These are phyloP conservation scores for Stagonosporopsis rhizophila DNA, from an alignment of 2,329 filamentous ascomycete species.

Conservation along the genomic window DNA sequence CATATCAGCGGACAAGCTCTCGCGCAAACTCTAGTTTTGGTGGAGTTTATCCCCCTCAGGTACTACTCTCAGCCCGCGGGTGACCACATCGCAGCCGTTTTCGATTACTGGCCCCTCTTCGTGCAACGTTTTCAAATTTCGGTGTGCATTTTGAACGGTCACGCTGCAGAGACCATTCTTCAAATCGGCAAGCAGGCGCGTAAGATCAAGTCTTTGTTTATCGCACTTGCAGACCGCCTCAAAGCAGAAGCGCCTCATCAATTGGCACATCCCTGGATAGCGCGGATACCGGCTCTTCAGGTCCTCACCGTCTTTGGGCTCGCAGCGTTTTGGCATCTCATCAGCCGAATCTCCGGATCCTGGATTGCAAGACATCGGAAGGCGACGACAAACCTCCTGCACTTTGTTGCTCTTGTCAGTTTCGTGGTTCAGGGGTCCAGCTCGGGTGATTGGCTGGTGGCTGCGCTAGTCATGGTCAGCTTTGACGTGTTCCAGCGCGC, in stretches of 20 bases:
- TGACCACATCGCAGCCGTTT: slow-evolving; percentile 5
- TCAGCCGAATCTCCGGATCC: slow-evolving; percentile 23
- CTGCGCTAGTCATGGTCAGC: slow-evolving; percentile 41
- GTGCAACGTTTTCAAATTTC: slow-evolving; percentile 25
- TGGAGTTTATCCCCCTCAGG: slow-evolving; percentile 7
- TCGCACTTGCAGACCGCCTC: slow-evolving; percentile 19
- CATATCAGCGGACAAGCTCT: slow-evolving; percentile 23
- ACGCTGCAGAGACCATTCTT: slow-evolving; percentile 17
- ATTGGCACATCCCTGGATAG: slow-evolving; percentile 22
- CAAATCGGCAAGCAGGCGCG: slow-evolving; percentile 11
- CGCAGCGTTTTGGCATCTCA: slow-evolving; percentile 26
- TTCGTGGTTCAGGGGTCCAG: slow-evolving; percentile 30
- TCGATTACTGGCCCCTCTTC: slow-evolving; percentile 19
- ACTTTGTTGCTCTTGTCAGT: slow-evolving; percentile 32
- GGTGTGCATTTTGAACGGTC: slow-evolving; percentile 18
- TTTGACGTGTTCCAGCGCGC: slow-evolving; percentile 41
- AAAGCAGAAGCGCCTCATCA: slow-evolving; percentile 15
- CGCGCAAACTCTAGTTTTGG: neutral
- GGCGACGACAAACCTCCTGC: slow-evolving; percentile 29
- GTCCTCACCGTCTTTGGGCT: slow-evolving; percentile 30
- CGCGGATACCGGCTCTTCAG: slow-evolving; percentile 27
- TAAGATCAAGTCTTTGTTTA: slow-evolving; percentile 16
- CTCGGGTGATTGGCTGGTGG: slow-evolving; percentile 32
- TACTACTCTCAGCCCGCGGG: slow-evolving; percentile 1
- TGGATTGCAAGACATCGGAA: slow-evolving; percentile 35